Evolutionary conservation across 2,329 filamentous ascomycete genomes (phyloP).

Genomic region (Colletotrichum siamense): DNA sequence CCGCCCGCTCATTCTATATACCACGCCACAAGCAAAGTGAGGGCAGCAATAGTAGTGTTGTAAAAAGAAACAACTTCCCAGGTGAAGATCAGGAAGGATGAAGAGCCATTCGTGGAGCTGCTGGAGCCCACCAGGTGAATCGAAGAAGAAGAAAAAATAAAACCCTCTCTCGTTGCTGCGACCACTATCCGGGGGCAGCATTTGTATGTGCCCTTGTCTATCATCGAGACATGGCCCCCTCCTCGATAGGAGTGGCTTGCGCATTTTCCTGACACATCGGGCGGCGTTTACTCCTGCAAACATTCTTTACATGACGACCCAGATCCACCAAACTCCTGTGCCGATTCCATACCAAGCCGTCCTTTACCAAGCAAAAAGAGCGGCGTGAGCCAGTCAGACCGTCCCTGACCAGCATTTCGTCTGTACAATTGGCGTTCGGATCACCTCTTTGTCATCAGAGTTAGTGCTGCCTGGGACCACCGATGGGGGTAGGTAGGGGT

Average conservation of each 20-base stretch:
- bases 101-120: conserved; percentile 1
- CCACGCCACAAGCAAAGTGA: conserved; percentile 18
- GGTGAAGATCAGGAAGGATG: background rate
- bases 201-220: conserved; percentile 12
- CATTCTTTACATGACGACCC: conserved; percentile 23
- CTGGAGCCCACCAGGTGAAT: conserved; percentile 7
- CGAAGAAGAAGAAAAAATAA: conserved; percentile 14
- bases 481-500: conserved; percentile 28
- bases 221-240: conserved; percentile 21
- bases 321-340: conserved; percentile 22
- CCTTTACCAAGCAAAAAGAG: conserved; percentile 17
- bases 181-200: conserved; percentile 13
- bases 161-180: conserved; percentile 21
- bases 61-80: conserved; percentile 11
- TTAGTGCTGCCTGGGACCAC: conserved; percentile 10
- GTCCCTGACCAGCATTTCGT: conserved; percentile 5
- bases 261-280: conserved; percentile 22
- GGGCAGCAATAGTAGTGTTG: conserved; percentile 14
- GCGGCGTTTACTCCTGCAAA: conserved; percentile 21
- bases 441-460: conserved; percentile 11
- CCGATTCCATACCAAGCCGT: conserved; percentile 23
- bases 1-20: conserved; percentile 9
- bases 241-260: conserved; percentile 18
- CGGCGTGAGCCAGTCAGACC: conserved; percentile 20
- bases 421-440: conserved; percentile 3